phyloP scores from a whole-genome alignment of 768 basidiomycete genomes.

The Boletus rubroflammeus region DNA sequence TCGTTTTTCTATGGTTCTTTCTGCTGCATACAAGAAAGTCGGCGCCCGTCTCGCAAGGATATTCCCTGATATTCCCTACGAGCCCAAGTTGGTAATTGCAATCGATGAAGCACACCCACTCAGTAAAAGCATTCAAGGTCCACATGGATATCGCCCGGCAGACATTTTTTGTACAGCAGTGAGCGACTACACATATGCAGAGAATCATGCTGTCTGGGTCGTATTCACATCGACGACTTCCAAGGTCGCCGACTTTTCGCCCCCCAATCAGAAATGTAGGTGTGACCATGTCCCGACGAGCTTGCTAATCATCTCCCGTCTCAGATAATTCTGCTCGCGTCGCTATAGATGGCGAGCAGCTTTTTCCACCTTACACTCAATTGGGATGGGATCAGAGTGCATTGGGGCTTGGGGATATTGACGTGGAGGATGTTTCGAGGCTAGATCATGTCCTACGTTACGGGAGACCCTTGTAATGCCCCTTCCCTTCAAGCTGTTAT shows the following conservation, averaged over 20 bases:
- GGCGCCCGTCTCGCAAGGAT: background rate
- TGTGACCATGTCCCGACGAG: background rate
- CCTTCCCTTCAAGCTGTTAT: background rate
- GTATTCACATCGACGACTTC: background rate
- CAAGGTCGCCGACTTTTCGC: background rate
- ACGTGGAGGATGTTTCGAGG: background rate
- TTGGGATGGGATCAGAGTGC: background rate
- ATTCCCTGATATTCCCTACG: background rate
- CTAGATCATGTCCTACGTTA: too few relatives aligned
- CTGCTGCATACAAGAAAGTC: background rate
- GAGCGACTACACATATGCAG: too few relatives aligned
- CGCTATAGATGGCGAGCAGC: background rate
- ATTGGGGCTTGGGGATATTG: background rate
- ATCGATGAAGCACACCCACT: background rate
- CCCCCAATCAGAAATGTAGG: background rate
- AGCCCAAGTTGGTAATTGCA: background rate
- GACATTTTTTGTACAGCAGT: background rate
- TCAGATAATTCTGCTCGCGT: background rate
- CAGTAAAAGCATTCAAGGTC: background rate
- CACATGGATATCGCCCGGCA: background rate
- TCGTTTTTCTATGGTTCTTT: background rate
- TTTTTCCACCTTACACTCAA: background rate
- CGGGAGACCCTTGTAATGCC: background rate
- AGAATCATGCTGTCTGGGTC: background rate
- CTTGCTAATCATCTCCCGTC: background rate